A percentile compares a stretch with the other conserved stretches of the same genome.
phyloP scores from a whole-genome alignment of 805 yeast genomes.

The Nakazawaea wyomingensis region DNA sequence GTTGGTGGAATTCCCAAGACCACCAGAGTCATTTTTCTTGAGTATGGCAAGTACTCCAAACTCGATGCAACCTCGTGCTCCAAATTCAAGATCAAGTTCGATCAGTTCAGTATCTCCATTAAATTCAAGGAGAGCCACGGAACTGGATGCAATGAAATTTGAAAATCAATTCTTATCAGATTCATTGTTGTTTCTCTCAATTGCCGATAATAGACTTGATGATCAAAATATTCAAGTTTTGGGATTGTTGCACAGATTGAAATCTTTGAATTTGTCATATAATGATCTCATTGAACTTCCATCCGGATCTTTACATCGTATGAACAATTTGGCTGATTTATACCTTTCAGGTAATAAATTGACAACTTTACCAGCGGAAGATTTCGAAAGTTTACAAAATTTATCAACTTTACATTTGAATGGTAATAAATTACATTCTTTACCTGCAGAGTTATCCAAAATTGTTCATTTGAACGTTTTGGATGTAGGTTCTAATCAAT shows the following conservation, averaged over 20 bases:
- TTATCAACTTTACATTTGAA: constrained; percentile 66
- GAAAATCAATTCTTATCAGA: constrained; percentile 10
- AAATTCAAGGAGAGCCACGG: constrained; percentile 17
- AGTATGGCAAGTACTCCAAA: constrained; percentile 9
- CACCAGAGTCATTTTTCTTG: constrained; percentile 27
- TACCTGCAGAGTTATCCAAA: constrained; percentile 84
- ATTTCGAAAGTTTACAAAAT: constrained; percentile 55
- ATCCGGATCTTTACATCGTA: constrained; percentile 55
- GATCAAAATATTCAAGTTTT: constrained; percentile 74
- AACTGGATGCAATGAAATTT: not conserved
- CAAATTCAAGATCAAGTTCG: constrained; percentile 13
- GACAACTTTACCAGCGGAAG: constrained; percentile 79
- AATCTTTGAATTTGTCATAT: constrained; percentile 70
- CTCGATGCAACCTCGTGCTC: constrained; percentile 4
- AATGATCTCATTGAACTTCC: constrained; percentile 84
- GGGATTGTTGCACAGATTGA: constrained; percentile 52
- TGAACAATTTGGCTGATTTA: constrained; percentile 54
- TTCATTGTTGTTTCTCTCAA: constrained; percentile 46
- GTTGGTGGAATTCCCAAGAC: constrained; percentile 54
- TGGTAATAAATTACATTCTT: constrained; percentile 76
- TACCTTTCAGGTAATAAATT: constrained; percentile 81
- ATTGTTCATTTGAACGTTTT: constrained; percentile 58
- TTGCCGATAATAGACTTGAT: constrained; percentile 79
- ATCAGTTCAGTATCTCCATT: constrained; percentile 8
- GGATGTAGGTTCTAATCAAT: constrained; percentile 87